phyloP scores from a whole-genome alignment of 148 eudicot species.

The Chenopodium suecicum region DNA sequence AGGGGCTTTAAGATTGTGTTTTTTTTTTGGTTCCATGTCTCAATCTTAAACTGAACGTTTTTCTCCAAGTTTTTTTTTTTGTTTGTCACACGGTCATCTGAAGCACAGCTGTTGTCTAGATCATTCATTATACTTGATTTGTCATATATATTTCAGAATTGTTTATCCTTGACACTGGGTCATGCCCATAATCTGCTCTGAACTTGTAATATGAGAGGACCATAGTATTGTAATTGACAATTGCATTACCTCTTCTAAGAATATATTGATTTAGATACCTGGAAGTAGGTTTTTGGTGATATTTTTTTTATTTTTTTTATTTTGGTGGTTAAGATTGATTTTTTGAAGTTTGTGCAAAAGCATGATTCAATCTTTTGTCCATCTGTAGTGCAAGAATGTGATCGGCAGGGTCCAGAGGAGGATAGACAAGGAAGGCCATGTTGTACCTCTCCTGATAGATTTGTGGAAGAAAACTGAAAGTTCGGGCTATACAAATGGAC shows the following conservation, averaged over 20 bases:
- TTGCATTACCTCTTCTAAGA: not conserved
- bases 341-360: not conserved
- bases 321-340: not conserved
- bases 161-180: not conserved
- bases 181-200: not conserved
- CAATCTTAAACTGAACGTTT: not conserved
- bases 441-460: conserved; percentile 77
- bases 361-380: conserved; percentile 8
- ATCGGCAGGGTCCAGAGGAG: conserved; percentile 74
- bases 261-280: not conserved
- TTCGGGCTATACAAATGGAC: conserved; percentile 40
- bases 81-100: not conserved
- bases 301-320: no score
- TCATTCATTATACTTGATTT: not conserved
- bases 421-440: conserved; percentile 83
- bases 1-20: not conserved
- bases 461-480: conserved; percentile 75
- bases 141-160: not conserved
- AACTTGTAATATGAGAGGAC: not conserved
- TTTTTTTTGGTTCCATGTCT: not conserved
- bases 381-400: conserved; percentile 82
- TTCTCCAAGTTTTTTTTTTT: no score
- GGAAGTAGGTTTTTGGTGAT: not conserved
- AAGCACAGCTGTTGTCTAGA: not conserved
- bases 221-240: not conserved